Evolutionary conservation across 176 grass and related monocot genomes (phyloP).

Genomic region (Carex scoparia): DNA sequence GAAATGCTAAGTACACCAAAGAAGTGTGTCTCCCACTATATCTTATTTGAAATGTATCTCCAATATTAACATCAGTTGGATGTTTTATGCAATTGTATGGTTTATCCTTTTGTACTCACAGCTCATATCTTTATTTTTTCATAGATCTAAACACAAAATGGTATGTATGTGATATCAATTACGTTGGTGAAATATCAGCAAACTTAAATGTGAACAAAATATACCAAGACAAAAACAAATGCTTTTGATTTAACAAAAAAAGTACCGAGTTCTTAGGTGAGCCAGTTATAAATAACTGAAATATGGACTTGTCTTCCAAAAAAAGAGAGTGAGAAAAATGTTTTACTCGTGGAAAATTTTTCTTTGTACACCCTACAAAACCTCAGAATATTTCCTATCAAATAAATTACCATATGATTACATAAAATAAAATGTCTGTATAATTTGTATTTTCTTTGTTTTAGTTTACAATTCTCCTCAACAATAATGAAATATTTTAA

Average conservation of each 20-base stretch:
- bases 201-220: background rate
- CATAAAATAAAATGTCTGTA: background rate
- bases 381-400: background rate
- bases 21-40: no score
- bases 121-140: no score
- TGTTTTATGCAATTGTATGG: background rate
- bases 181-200: background rate
- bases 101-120: no score
- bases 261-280: background rate
- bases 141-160: no score
- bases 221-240: background rate
- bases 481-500: background rate
- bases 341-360: background rate
- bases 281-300: conserved; percentile 2
- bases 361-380: background rate
- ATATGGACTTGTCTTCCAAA: background rate
- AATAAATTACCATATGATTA: background rate
- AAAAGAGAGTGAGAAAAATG: background rate
- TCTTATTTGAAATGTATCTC: no score
- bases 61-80: no score
- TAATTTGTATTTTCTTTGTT: background rate
- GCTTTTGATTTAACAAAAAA: background rate
- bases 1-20: no score
- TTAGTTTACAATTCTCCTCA: background rate
- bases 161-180: background rate